Evolutionary conservation across 163 green algal genomes (phyloP).

Genomic region (Trebouxiophyceae sp.): DNA sequence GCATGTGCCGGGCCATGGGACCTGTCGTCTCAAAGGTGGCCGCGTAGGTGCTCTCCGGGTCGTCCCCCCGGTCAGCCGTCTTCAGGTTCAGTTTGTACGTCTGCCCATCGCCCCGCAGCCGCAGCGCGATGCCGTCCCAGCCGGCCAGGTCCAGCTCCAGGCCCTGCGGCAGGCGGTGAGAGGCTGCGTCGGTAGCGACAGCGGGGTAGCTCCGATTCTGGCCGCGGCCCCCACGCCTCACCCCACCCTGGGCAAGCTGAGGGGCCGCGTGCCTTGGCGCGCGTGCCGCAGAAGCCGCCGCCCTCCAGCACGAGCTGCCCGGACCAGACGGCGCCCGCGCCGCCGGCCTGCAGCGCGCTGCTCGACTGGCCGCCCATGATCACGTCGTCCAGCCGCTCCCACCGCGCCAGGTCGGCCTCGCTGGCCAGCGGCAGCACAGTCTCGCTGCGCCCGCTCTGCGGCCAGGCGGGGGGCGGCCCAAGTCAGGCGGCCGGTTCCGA

Average conservation of each 20-base stretch:
- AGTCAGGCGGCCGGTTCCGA: too few relatives aligned
- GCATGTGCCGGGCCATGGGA: too few relatives aligned
- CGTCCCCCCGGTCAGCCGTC: conserved; percentile 54
- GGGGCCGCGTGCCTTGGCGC: conserved; percentile 2
- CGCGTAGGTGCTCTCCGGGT: conserved; percentile 75
- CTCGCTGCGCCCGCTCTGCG: neutral
- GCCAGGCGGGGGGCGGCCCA: too few relatives aligned
- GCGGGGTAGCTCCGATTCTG: too few relatives aligned
- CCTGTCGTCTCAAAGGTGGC: conserved; percentile 77
- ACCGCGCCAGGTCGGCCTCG: conserved; percentile 46
- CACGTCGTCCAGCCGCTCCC: conserved; percentile 71
- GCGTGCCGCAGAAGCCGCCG: conserved; percentile 76
- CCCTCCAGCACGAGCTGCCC: conserved; percentile 54
- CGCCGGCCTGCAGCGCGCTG: conserved; percentile 31
- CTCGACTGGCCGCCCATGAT: conserved; percentile 75
- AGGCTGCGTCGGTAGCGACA: too few relatives aligned
- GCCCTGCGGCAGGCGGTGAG: neutral
- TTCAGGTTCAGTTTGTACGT: conserved; percentile 90
- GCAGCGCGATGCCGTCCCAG: conserved; percentile 66
- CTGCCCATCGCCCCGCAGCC: conserved; percentile 63
- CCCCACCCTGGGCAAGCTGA: too few relatives aligned
- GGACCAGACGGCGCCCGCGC: conserved; percentile 52
- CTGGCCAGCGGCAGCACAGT: conserved; percentile 48
- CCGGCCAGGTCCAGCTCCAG: conserved; percentile 38
- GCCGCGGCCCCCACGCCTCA: too few relatives aligned